Evolutionary conservation across 1,284 basidiomycete species (phyloP).

Genomic region (Coniophora puteana): DNA sequence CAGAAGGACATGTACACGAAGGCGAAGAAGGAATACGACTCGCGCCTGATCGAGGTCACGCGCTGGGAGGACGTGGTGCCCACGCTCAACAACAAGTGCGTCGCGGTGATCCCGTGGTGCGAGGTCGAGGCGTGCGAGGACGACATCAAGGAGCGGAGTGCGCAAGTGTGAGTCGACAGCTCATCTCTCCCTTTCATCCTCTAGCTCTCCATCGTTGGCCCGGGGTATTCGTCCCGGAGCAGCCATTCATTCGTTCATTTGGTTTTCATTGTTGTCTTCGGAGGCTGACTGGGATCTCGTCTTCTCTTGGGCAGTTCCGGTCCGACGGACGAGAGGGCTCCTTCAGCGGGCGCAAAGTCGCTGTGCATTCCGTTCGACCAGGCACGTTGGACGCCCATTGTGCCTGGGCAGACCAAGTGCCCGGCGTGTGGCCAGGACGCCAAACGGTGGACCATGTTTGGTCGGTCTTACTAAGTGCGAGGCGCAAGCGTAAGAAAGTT

Average conservation of each 20-base stretch:
- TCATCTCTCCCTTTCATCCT: slow-evolving; percentile 6
- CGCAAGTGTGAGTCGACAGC: slow-evolving; percentile 63
- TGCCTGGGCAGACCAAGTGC: slow-evolving; percentile 80
- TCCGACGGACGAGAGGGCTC: slow-evolving; percentile 90
- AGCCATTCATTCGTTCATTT: neutral
- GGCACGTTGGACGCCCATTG: slow-evolving; percentile 72
- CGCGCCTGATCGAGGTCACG: slow-evolving; percentile 72
- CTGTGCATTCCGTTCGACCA: slow-evolving; percentile 98
- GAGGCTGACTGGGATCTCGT: slow-evolving; percentile 10
- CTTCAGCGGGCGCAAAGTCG: slow-evolving; percentile 97
- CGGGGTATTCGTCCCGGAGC: neutral
- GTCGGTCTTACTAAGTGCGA: slow-evolving; percentile 65
- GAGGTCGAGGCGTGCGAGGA: slow-evolving; percentile 94
- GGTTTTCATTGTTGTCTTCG: neutral
- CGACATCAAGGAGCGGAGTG: slow-evolving; percentile 95
- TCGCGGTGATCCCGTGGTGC: slow-evolving; percentile 96
- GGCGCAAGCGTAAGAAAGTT: neutral
- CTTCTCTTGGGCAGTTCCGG: slow-evolving; percentile 51
- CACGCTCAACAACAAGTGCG: slow-evolving; percentile 85
- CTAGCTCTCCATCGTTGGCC: neutral
- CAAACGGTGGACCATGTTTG: slow-evolving; percentile 92
- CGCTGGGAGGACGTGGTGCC: slow-evolving; percentile 93
- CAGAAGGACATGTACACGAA: slow-evolving; percentile 86
- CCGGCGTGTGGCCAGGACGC: slow-evolving; percentile 81
- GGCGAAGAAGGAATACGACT: slow-evolving; percentile 76